These are phyloP conservation scores for Penstemon davidsonii DNA, from an alignment of 257 asterid genomes.

Conservation along the genomic window DNA sequence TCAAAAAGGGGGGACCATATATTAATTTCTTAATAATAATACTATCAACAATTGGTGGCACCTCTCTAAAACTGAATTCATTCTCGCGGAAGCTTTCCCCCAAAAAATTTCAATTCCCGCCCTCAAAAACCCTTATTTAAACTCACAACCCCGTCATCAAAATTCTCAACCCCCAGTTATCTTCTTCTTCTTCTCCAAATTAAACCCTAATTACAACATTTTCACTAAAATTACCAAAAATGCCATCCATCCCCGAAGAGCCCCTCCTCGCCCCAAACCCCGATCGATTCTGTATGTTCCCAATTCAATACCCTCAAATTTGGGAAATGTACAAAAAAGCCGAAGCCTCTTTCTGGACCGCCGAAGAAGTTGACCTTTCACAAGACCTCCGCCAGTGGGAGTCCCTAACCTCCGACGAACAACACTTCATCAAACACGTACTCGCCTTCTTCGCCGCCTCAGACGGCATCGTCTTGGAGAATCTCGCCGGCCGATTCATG, in stretches of 20 bases:
- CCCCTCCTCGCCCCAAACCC: slow-evolving; percentile 77
- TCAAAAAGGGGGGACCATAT: neutral
- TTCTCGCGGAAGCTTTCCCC: slow-evolving; percentile 62
- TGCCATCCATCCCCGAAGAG: slow-evolving; percentile 85
- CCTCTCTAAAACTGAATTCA: slow-evolving; percentile 24
- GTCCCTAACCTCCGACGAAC: slow-evolving; percentile 56
- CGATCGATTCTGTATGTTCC: slow-evolving; percentile 96
- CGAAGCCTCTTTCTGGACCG: slow-evolving; percentile 96
- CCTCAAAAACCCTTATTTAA: slow-evolving; percentile 29
- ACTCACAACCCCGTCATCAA: neutral
- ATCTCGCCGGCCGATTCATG: slow-evolving; percentile 94
- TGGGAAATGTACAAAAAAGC: slow-evolving; percentile 99
- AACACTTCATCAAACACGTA: slow-evolving; percentile 76
- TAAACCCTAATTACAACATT: slow-evolving; percentile 1
- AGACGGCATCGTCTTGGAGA: slow-evolving; percentile 91
- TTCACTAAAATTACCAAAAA: slow-evolving; percentile 17
- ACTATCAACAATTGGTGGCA: neutral
- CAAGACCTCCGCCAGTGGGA: slow-evolving; percentile 78
- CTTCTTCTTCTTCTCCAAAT: neutral
- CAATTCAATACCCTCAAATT: slow-evolving; percentile 84
- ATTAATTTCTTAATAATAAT: neutral
- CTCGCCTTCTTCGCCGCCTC: slow-evolving; percentile 97
- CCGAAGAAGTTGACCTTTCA: slow-evolving; percentile 88
- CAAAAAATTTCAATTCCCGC: slow-evolving; percentile 43
- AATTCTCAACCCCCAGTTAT: neutral